Evolutionary conservation across 345 rosid species (phyloP).

Genomic region (Eucalyptus paniculata): DNA sequence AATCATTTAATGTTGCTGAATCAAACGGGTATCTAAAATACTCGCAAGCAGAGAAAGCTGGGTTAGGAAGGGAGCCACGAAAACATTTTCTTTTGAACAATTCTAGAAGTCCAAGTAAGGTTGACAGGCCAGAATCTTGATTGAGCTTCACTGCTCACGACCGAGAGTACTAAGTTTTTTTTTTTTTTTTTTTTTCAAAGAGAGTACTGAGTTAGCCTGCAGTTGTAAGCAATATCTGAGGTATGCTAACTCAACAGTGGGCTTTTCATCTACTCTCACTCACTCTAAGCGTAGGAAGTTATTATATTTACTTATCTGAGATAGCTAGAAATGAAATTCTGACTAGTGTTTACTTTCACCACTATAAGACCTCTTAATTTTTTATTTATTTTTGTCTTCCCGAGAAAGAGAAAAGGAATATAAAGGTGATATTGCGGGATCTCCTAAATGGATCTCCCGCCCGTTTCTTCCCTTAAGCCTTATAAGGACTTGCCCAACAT

Average conservation of each 20-base stretch:
- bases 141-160: neutral
- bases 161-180: too few relatives aligned
- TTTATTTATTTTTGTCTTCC: too few relatives aligned
- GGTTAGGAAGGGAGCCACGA: neutral
- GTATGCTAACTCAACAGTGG: rapidly evolving
- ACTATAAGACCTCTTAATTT: too few relatives aligned
- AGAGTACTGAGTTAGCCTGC: too few relatives aligned
- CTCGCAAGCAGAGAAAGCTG: neutral
- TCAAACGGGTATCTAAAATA: neutral
- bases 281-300: rapidly evolving
- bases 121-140: neutral
- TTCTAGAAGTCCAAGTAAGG: neutral
- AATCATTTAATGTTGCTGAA: neutral
- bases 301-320: rapidly evolving
- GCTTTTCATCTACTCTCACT: too few relatives aligned
- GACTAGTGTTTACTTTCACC: rapidly evolving
- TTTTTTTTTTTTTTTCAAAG: too few relatives aligned
- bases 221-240: too few relatives aligned
- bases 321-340: rapidly evolving
- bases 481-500: too few relatives aligned
- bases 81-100: neutral
- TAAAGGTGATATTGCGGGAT: too few relatives aligned
- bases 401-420: rapidly evolving
- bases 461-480: rapidly evolving
- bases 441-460: too few relatives aligned